Conservation (phyloP, 1,284 basidiomycete species). For the Pterulicium gracile region DNA sequence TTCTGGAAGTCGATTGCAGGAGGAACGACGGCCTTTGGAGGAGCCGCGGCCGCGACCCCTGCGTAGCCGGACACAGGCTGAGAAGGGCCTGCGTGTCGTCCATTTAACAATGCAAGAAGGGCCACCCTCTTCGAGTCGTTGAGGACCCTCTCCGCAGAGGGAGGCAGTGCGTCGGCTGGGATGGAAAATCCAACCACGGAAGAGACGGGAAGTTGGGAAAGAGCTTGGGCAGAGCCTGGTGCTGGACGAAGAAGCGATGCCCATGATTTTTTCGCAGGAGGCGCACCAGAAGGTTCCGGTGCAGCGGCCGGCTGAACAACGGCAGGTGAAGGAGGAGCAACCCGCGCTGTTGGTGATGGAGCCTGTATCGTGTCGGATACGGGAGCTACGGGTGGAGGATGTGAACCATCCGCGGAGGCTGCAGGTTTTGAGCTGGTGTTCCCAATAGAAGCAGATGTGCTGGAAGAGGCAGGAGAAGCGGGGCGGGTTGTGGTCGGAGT, state of each 20-base stretch:
- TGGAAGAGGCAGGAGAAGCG: conserved; percentile 3
- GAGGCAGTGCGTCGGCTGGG: conserved; percentile 25
- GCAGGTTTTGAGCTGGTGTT: background rate
- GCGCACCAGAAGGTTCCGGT: conserved; percentile 22
- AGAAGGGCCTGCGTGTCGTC: conserved; percentile 19
- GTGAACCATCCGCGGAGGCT: conserved; percentile 14
- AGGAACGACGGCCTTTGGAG: conserved; percentile 19
- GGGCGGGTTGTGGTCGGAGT: conserved; percentile 23
- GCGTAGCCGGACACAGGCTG: conserved; percentile 30
- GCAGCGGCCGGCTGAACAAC: conserved; percentile 18
- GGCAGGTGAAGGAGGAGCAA: conserved; percentile 12
- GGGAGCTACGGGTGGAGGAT: conserved; percentile 15
- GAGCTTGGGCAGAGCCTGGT: conserved; percentile 20
- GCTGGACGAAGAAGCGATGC: conserved; percentile 56
- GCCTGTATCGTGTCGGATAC: conserved; percentile 10
- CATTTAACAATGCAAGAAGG: conserved; percentile 37
- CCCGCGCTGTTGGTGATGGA: conserved; percentile 11
- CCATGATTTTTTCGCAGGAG: conserved; percentile 56
- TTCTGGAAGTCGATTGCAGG: conserved; percentile 9
- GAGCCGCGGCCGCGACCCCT: conserved; percentile 44
- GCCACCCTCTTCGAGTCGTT: conserved; percentile 31
- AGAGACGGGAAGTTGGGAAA: conserved; percentile 41
- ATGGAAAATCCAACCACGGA: conserved; percentile 60
- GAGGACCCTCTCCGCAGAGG: conserved; percentile 16
- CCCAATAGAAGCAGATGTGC: conserved; percentile 3